Base-by-base conservation (phyloP, 345 rosid genomes). In the Aquilaria malaccensis region DNA sequence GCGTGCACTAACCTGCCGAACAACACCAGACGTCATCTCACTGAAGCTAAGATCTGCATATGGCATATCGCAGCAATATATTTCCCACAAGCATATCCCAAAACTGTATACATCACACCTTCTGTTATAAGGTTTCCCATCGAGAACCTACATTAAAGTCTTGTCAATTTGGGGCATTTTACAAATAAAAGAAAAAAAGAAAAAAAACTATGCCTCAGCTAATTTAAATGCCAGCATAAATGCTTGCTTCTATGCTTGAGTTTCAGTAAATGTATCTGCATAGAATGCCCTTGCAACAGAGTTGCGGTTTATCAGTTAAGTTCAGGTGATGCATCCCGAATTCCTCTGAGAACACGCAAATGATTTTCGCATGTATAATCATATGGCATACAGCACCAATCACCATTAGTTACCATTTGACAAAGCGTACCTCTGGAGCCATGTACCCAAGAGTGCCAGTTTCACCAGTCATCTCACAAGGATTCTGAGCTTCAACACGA, bases 61-160 rank as follows among this genome's bases (percentile, higher is more conserved):
- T 47, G 98, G 98, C 94, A 93, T 85, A 43, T 90, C 92, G 43
- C 98, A 93, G 64, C 98, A 93, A 75, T 93, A 93, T 37, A 81
- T 93, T 75, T 93, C 98, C 97, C 98, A 93, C 61, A 89, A 66
- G 77, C 98, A 93, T 70, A 89, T 93, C 68, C 97, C 98, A 45
- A 93, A 93, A 72, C 98, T 93, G 79, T 93, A 93, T 55, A 93
- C 97, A 63, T 93, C 98, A 10, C 97, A 93, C 51, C 85, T 85
- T 72, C 96, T 84, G 55, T 93, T 86, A 65, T 93, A 93, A 11
- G 97, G 95, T 74, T 89, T 93, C 15, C 98, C 97, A 22, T 85
- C 90, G 3, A 93, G 90, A 65, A 93, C 97, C 98, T 89, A 59
- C 59, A 66, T 1, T 45, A 53, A 13, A 48, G 46, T 53, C 55